Evolutionary conservation across 2,329 filamentous ascomycete species (phyloP).

Genomic region (Botrytis elliptica): DNA sequence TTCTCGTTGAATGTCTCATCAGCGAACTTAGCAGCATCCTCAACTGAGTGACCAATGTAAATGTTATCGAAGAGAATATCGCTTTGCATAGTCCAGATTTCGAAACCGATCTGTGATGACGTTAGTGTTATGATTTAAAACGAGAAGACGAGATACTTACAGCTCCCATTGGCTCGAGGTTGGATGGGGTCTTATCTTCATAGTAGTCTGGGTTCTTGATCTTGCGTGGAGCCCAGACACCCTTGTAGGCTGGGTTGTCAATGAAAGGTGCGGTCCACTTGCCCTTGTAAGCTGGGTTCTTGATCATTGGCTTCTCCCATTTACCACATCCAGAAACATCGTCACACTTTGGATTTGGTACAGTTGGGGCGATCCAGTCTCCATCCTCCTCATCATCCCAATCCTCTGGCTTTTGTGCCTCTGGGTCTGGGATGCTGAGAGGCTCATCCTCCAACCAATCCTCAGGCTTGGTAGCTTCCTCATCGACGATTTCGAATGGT

Average conservation of each 20-base stretch:
- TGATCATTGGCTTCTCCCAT: constrained; percentile 88
- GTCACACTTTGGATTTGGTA: constrained; percentile 94
- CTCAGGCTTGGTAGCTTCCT: constrained; percentile 84
- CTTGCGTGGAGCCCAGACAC: constrained; percentile 89
- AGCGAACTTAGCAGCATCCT: constrained; percentile 86
- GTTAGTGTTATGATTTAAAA: constrained; percentile 22
- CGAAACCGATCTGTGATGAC: constrained; percentile 77
- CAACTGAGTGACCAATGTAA: constrained; percentile 96
- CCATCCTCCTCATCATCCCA: constrained; percentile 99
- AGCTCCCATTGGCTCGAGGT: constrained; percentile 97
- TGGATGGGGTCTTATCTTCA: constrained; percentile 94
- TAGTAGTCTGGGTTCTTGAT: constrained; percentile 95
- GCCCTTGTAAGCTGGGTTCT: constrained; percentile 93
- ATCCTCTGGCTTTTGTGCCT: constrained; percentile 96
- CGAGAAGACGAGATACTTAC: constrained; percentile 55
- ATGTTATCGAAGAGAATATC: constrained; percentile 99
- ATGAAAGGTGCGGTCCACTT: constrained; percentile 90
- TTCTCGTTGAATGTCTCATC: constrained; percentile 90
- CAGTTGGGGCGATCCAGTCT: constrained; percentile 82
- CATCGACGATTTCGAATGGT: constrained; percentile 92
- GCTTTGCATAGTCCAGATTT: constrained; percentile 99
- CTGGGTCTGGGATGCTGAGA: constrained; percentile 79
- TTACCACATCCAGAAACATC: constrained; percentile 91
- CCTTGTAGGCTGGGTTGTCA: constrained; percentile 98
- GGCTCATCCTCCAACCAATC: constrained; percentile 96